Base-by-base conservation (phyloP, 805 yeast genomes). In the Nakazawaea ambrosiae region DNA sequence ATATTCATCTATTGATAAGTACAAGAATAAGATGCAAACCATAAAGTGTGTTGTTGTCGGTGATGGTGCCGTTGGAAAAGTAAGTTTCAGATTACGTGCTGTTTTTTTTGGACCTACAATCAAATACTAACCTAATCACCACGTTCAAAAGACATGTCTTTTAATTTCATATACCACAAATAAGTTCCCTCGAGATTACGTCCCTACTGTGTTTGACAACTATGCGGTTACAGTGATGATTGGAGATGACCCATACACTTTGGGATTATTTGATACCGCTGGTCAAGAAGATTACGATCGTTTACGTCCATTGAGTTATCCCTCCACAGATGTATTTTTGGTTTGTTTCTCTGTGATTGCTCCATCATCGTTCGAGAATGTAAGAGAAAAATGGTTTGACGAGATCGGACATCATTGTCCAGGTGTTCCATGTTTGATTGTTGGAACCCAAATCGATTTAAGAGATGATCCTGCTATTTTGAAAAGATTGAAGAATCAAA, bases 281-380 rank as follows among this genome's bases (percentile, higher is more conserved):
- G 98, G 98, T 36, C 98, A 90, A 70, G 98, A 90, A 74, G 98
- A 90, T 70, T 90, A 92, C 62, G 98, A 90, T 67, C 78, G 98
- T 58, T 70, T 90, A 57, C 84, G 98, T 66, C 98, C 98, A 7
- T 74, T 92, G 51, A 82, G 95, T 40, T 90, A 90, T 62, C 97
- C 98, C 14, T 92, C 95, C 38, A 92, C 98, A 4, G 98, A 90
- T 61, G 96, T 90, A 32, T 90, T 90, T 57, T 70, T 90, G 50
- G 95, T 90, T 42, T 92, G 98, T 65, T 90, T 92, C 65, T 82
- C 95, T 26, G 96, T 92, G 43, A 89, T 94, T 49, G 88, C 96
- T 11, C 98, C 97, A 24, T 94, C 98, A 26, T 81, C 95, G 16
- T 92, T 90, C 61, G 97, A 92, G 64, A 90, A 90, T 66, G 97